A percentile compares a stretch with the other conserved stretches of the same genome.
Conservation (phyloP, 1,284 basidiomycete species). For the Porphyrellus sp. region DNA sequence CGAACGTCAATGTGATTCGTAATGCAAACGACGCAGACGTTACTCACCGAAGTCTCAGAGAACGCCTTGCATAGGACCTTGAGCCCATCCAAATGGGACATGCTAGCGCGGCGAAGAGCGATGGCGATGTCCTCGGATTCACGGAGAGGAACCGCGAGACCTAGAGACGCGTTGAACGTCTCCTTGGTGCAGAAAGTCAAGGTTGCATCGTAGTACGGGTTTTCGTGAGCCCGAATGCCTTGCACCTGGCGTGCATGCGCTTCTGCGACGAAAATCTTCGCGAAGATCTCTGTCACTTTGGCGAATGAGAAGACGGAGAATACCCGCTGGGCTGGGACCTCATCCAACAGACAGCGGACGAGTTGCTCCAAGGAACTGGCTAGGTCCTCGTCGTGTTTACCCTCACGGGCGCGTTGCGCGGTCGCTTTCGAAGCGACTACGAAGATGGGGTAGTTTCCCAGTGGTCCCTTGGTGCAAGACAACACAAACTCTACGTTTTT, state of each 20-base stretch:
- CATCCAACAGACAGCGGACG: slow-evolving; percentile 30
- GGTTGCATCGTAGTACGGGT: slow-evolving; percentile 61
- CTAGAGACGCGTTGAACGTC: slow-evolving; percentile 37
- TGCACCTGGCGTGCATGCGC: slow-evolving; percentile 34
- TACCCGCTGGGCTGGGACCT: slow-evolving; percentile 42
- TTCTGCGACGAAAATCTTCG: slow-evolving; percentile 43
- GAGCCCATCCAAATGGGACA: slow-evolving; percentile 41
- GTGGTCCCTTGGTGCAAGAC: slow-evolving; percentile 50
- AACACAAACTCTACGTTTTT: slow-evolving; percentile 51
- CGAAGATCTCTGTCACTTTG: slow-evolving; percentile 46
- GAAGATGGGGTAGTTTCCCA: slow-evolving; percentile 60
- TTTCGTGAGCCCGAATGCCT: slow-evolving; percentile 27
- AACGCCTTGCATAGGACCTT: slow-evolving; percentile 54
- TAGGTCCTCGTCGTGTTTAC: slow-evolving; percentile 27
- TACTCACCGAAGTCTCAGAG: slow-evolving; percentile 54
- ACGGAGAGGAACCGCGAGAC: slow-evolving; percentile 14
- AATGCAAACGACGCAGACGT: neutral
- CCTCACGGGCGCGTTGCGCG: slow-evolving; percentile 24
- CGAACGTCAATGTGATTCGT: neutral
- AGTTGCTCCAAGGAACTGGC: slow-evolving; percentile 36
- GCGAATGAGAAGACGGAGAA: slow-evolving; percentile 66
- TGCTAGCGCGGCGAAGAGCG: slow-evolving; percentile 43
- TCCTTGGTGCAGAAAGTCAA: slow-evolving; percentile 51
- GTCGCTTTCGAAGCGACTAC: slow-evolving; percentile 42
- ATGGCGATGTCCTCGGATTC: slow-evolving; percentile 27